A percentile compares a stretch with the other conserved stretches of the same genome.
Conservation (phyloP, 495 filamentous ascomycete species). For the Letharia lupina region DNA sequence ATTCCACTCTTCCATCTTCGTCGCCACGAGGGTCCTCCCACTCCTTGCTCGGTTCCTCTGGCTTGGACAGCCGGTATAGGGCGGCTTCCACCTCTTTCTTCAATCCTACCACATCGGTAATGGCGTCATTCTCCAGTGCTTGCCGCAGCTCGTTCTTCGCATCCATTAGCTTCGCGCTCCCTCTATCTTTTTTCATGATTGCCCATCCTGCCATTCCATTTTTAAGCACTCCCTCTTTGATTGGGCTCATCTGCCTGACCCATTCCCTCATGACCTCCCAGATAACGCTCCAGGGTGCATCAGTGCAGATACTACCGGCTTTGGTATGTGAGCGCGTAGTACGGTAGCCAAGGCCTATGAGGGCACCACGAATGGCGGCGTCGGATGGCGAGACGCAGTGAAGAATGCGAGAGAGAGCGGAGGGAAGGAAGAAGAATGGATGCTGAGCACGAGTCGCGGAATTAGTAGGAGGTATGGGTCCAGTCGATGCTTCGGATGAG, state of each 20-base stretch:
- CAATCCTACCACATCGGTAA: slow-evolving; percentile 33
- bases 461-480: slow-evolving; percentile 34
- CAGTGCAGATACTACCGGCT: slow-evolving; percentile 79
- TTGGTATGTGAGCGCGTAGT: slow-evolving; percentile 79
- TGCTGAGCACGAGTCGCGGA: slow-evolving; percentile 54
- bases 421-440: slow-evolving; percentile 83
- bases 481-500: slow-evolving; percentile 23
- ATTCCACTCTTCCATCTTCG: slow-evolving; percentile 3
- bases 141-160: slow-evolving; percentile 33
- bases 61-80: slow-evolving; percentile 34
- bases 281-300: slow-evolving; percentile 78
- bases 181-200: slow-evolving; percentile 47
- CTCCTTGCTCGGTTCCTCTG: slow-evolving; percentile 10
- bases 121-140: slow-evolving; percentile 29
- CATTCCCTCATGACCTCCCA: slow-evolving; percentile 96
- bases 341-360: slow-evolving; percentile 69
- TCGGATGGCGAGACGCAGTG: slow-evolving; percentile 69
- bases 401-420: slow-evolving; percentile 58
- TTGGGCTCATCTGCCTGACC: slow-evolving; percentile 64
- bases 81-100: slow-evolving; percentile 41
- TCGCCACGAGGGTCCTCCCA: neutral
- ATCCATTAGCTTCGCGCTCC: slow-evolving; percentile 15
- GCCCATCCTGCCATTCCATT: slow-evolving; percentile 58
- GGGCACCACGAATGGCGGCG: slow-evolving; percentile 66
- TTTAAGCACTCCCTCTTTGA: slow-evolving; percentile 61